These are phyloP conservation scores for Plasmodium yoelii DNA, from an alignment of 169 alveolate genomes.

Conservation along the genomic window DNA sequence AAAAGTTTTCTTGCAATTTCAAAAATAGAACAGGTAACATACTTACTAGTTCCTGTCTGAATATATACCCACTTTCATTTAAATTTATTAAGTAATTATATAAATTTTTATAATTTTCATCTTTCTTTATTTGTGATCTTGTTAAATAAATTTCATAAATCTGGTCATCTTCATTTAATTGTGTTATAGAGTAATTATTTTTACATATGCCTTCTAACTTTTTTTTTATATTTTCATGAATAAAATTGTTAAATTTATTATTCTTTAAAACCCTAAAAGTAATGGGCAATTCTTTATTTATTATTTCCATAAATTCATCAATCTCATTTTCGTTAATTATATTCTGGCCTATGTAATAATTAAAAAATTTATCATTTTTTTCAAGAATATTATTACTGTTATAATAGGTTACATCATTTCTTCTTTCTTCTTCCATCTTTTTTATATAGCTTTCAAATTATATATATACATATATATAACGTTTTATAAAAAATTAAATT, in stretches of 20 bases:
- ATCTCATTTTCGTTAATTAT: slow-evolving; percentile 78
- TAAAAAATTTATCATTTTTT: slow-evolving; percentile 79
- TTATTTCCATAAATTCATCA: slow-evolving; percentile 78
- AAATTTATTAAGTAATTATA: slow-evolving; percentile 85
- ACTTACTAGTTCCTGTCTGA: slow-evolving; percentile 96
- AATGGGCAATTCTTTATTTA: slow-evolving; percentile 78
- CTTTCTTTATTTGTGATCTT: slow-evolving; percentile 79
- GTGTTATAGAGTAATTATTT: slow-evolving; percentile 34
- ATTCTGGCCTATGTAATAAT: slow-evolving; percentile 79
- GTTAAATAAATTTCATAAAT: slow-evolving; percentile 73
- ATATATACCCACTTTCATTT: slow-evolving; percentile 94
- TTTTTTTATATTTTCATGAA: slow-evolving; percentile 54
- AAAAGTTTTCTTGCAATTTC: slow-evolving; percentile 90
- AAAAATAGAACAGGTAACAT: slow-evolving; percentile 97
- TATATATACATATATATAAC: slow-evolving; percentile 3
- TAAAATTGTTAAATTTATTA: slow-evolving; percentile 55
- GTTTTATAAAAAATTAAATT: background rate
- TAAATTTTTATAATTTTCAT: slow-evolving; percentile 76
- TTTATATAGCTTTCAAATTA: slow-evolving; percentile 21
- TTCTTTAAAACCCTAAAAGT: slow-evolving; percentile 80
- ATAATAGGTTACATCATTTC: slow-evolving; percentile 39
- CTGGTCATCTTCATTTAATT: slow-evolving; percentile 72
- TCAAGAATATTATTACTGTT: slow-evolving; percentile 33
- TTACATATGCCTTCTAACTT: slow-evolving; percentile 50
- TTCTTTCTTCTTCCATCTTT: slow-evolving; percentile 74